Evolutionary conservation across 2,329 filamentous ascomycete genomes (phyloP).

Genomic region (Exophiala viscosa): DNA sequence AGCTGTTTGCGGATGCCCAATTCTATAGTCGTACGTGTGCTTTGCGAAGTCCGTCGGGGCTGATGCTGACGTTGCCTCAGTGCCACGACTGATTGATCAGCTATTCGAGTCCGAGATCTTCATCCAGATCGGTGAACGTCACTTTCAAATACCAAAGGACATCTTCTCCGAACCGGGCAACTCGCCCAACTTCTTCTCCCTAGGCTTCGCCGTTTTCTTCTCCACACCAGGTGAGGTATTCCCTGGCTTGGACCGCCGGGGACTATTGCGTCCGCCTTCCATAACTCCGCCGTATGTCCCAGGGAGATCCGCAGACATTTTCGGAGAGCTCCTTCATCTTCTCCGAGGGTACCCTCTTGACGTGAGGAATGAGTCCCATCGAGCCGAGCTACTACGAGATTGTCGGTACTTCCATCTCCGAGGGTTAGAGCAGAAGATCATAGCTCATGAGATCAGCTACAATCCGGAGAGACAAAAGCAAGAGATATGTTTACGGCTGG

Average conservation of each 20-base stretch:
- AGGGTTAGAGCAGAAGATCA: conserved; percentile 80
- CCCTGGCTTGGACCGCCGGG: conserved; percentile 74
- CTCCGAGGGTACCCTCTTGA: conserved; percentile 78
- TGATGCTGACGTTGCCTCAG: conserved; percentile 42
- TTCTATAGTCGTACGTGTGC: conserved; percentile 73
- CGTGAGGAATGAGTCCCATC: conserved; percentile 72
- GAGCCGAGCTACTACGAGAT: conserved; percentile 73
- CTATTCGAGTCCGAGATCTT: conserved; percentile 90
- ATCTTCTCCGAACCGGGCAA: conserved; percentile 82
- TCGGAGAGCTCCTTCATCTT: conserved; percentile 75
- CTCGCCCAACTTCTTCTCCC: conserved; percentile 91
- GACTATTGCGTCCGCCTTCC: conserved; percentile 78
- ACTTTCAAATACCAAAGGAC: conserved; percentile 87
- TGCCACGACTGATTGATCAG: conserved; percentile 84
- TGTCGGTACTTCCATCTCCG: conserved; percentile 92
- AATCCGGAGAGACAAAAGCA: conserved; percentile 65
- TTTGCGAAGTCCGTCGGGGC: not conserved
- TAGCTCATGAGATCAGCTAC: conserved; percentile 70
- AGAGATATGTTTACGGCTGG: conserved; percentile 75
- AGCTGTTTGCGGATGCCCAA: conserved; percentile 88
- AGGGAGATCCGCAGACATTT: conserved; percentile 76
- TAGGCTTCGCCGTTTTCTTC: conserved; percentile 88
- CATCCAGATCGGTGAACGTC: conserved; percentile 78
- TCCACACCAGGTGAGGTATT: conserved; percentile 75
- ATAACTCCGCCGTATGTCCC: conserved; percentile 80